These are phyloP conservation scores for Hypsizygus marmoreus DNA, from an alignment of 768 basidiomycete species.

Conservation along the genomic window DNA sequence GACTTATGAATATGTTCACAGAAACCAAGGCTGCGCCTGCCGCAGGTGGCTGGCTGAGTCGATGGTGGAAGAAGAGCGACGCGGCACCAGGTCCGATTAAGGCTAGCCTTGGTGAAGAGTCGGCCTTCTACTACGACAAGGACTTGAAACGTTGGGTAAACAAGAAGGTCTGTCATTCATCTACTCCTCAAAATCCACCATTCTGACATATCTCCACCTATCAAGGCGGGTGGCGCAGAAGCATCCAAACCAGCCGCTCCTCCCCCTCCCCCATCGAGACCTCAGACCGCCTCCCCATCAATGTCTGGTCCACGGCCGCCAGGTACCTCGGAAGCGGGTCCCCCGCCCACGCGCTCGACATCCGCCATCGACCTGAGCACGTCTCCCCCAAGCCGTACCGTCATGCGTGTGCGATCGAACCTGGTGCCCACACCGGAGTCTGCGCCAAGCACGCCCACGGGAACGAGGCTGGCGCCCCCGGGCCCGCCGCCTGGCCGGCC, in stretches of 20 bases:
- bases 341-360: constrained; percentile 55
- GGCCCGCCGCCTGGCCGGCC: constrained; percentile 54
- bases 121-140: constrained; percentile 88
- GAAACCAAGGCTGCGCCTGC: constrained; percentile 22
- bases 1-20: neutral
- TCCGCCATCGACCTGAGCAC: constrained; percentile 64
- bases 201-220: constrained; percentile 5
- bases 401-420: constrained; percentile 65
- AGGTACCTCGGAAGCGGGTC: constrained; percentile 21
- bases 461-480: constrained; percentile 45
- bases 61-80: constrained; percentile 76
- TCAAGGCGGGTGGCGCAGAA: constrained; percentile 63
- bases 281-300: constrained; percentile 85
- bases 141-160: constrained; percentile 97
- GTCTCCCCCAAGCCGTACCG: constrained; percentile 51
- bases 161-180: constrained; percentile 64
- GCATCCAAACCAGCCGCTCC: constrained; percentile 53
- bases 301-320: constrained; percentile 41
- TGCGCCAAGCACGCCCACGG: constrained; percentile 49
- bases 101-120: constrained; percentile 93
- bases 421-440: constrained; percentile 56
- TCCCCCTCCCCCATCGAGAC: constrained; percentile 79
- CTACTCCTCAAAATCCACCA: constrained; percentile 1
- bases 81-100: constrained; percentile 69
- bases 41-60: constrained; percentile 69